Conservation (phyloP, 768 basidiomycete genomes). For the Macrolepiota fuliginosa region DNA sequence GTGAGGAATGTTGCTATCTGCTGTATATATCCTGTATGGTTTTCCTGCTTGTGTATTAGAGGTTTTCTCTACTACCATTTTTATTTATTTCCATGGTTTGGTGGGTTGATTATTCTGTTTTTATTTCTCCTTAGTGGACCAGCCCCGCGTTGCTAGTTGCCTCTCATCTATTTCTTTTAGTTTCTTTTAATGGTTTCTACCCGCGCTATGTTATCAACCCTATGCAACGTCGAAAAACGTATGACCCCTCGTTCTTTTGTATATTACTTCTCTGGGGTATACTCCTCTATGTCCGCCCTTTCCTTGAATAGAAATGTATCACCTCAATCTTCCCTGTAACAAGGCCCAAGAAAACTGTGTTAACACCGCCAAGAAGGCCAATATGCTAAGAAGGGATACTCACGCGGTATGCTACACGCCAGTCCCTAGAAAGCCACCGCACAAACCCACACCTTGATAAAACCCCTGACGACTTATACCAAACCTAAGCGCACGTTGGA, state of each 20-base stretch:
- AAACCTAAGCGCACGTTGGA: no score
- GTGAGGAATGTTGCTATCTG: conserved; percentile 7
- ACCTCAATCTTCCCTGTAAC: background rate
- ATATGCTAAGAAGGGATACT: no score
- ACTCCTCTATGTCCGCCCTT: background rate
- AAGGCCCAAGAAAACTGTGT: background rate
- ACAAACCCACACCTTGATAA: no score
- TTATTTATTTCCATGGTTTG: background rate
- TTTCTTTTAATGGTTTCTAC: background rate
- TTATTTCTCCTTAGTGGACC: background rate
- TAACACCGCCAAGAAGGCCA: background rate
- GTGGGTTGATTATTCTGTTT: conserved; percentile 2
- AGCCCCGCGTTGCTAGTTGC: background rate
- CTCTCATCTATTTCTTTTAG: background rate
- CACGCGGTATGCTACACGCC: no score
- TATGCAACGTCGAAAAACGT: background rate
- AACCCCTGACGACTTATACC: no score
- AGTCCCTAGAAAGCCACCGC: no score
- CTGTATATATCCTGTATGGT: background rate
- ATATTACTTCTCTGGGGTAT: background rate
- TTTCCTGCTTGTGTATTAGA: conserved; percentile 8
- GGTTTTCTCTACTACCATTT: conserved; percentile 1
- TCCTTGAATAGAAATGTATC: background rate
- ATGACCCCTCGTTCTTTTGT: background rate
- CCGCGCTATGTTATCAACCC: background rate